Evolutionary conservation across 1,139 yeast species (phyloP).

Genomic region (Suhomyces wounanorum): DNA sequence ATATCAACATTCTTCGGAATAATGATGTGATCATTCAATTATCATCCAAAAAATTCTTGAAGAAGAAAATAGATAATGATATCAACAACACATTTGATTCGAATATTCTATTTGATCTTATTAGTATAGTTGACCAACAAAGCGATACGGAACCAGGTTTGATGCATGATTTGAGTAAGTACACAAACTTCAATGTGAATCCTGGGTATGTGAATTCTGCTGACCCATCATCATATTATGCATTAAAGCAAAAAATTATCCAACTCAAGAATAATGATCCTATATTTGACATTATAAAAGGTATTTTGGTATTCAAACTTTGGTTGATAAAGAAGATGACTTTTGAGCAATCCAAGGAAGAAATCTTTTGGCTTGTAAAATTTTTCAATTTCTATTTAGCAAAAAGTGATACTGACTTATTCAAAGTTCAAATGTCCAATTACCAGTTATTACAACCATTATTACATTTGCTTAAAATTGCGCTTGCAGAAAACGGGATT

Average conservation of each 20-base stretch:
- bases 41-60: conserved; percentile 13
- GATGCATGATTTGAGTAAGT: conserved; percentile 14
- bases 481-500: conserved; percentile 18
- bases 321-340: conserved; percentile 31
- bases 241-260: conserved; percentile 7
- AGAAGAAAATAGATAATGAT: conserved; percentile 9
- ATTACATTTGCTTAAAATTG: conserved; percentile 35
- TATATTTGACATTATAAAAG: conserved; percentile 23
- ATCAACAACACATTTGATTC: conserved; percentile 15
- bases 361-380: conserved; percentile 26
- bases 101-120: conserved; percentile 17
- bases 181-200: conserved; percentile 18
- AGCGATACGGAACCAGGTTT: conserved; percentile 15
- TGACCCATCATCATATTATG: background rate
- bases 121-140: conserved; percentile 19
- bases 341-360: conserved; percentile 22
- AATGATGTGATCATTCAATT: conserved; percentile 23
- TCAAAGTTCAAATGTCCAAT: conserved; percentile 36
- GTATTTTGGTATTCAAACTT: conserved; percentile 34
- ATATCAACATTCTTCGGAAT: conserved; percentile 21
- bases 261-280: conserved; percentile 15
- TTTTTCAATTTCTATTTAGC: conserved; percentile 25
- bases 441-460: conserved; percentile 40
- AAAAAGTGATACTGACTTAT: conserved; percentile 26
- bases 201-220: conserved; percentile 7